Percentiles rank a stretch among this genome's conserved stretches.
These are phyloP conservation scores for Obelidium mucronatum DNA, from an alignment of 192 early-diverging fungal species.

Conservation along the genomic window DNA sequence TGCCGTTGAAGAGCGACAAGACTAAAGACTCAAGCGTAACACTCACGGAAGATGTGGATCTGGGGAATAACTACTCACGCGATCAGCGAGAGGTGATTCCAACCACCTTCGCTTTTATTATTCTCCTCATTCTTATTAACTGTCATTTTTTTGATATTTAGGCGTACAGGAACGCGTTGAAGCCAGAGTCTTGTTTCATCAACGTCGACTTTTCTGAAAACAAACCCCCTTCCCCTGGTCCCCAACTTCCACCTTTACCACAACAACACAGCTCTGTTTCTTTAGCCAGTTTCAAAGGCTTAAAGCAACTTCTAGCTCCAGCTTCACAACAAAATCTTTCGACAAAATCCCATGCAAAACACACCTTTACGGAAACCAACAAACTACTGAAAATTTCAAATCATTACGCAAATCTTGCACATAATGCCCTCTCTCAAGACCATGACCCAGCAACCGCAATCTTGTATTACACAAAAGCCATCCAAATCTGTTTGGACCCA, in stretches of 20 bases:
- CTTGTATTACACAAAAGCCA: conserved; percentile 8
- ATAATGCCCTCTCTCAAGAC: not conserved
- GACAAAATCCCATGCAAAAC: not conserved
- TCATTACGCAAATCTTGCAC: not conserved
- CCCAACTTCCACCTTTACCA: no score
- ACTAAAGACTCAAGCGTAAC: conserved; percentile 8
- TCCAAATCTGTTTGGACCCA: conserved; percentile 2
- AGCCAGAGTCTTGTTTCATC: not conserved
- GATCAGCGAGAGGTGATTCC: not conserved
- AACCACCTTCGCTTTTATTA: not conserved
- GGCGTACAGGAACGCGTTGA: not conserved
- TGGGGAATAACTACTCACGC: not conserved
- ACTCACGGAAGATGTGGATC: not conserved
- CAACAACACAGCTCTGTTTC: no score
- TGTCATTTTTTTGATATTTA: not conserved
- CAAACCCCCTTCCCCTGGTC: no score
- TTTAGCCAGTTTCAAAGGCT: no score
- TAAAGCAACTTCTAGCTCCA: not conserved
- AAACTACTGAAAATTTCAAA: not conserved
- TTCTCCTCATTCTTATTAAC: not conserved
- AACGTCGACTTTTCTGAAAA: not conserved
- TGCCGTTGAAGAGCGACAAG: not conserved
- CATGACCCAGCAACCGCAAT: conserved; percentile 8
- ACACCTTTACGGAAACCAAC: not conserved
- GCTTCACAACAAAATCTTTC: not conserved